phyloP scores from a whole-genome alignment of 495 filamentous ascomycete species.

The Penicillium ochrochloron region DNA sequence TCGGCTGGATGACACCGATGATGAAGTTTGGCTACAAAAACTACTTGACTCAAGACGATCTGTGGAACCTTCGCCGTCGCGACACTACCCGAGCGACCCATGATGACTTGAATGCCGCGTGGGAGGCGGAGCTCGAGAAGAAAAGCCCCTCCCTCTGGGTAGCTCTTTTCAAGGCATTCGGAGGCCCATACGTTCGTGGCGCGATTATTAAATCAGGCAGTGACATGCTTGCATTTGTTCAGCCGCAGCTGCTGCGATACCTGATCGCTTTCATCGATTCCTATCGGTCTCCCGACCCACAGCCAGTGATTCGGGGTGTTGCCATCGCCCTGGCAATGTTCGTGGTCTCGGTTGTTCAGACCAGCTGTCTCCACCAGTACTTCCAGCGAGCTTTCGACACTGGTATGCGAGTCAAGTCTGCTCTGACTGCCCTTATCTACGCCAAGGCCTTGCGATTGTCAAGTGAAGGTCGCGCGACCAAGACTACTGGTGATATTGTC shows the following conservation, averaged over 20 bases:
- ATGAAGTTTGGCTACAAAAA: conserved; percentile 95
- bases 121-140: conserved; percentile 76
- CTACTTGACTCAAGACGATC: conserved; percentile 92
- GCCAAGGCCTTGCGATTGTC: conserved; percentile 86
- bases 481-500: conserved; percentile 97
- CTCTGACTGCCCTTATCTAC: conserved; percentile 89
- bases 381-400: conserved; percentile 95
- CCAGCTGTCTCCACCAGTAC: conserved; percentile 84
- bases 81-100: conserved; percentile 78
- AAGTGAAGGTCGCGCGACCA: conserved; percentile 87
- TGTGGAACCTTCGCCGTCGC: conserved; percentile 85
- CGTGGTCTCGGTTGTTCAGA: conserved; percentile 81
- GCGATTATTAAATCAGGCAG: conserved; percentile 83
- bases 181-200: conserved; percentile 78
- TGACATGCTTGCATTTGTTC: conserved; percentile 82
- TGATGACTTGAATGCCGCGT: conserved; percentile 68
- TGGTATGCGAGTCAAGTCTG: conserved; percentile 93
- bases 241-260: conserved; percentile 86
- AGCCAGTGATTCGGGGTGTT: conserved; percentile 81
- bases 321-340: conserved; percentile 95
- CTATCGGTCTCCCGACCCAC: conserved; percentile 64
- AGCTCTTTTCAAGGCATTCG: conserved; percentile 84
- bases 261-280: conserved; percentile 88
- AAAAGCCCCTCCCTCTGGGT: conserved; percentile 87
- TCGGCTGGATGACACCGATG: conserved; percentile 98